Base-by-base conservation (phyloP, 768 basidiomycete genomes). In the Neoboletus subvelutipes region DNA sequence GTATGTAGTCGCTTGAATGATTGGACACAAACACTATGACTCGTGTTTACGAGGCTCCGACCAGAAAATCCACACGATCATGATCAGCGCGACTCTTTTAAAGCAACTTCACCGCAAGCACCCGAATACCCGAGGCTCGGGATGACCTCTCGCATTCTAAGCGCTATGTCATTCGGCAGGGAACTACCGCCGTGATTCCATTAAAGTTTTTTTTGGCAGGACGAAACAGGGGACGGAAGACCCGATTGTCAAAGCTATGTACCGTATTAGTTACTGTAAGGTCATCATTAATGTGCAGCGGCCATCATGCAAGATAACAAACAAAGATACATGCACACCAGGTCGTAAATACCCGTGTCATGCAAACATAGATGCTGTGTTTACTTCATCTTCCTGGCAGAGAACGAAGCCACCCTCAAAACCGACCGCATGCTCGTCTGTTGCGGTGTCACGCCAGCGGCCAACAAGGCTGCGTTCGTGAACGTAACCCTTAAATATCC, bases 401-500 rank as follows among this genome's bases (percentile, higher is more conserved):
- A 79, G 73, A 37, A 77, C 74, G 62, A 83, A 83, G 29, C 75
- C 73, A 42, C 82, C 80, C 67, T 80, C 80, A 50, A 73, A 76
- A n/a, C 82, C 82, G n/a, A 75, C 63, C 24, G 64, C 63, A 50
- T 74, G 66, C 18, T 68, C 63, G 26, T 68, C 65, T 1, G 77
- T 82, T 40, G 69, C 68, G 22, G 78, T 81, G 56, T 81, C 81
- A 51, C 82, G 77, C 82, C 82, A 82, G 22, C 80, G 73, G 36
- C 82, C 83, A 37, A 80, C 80, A 39, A 83, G 69, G 64, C 78
- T 82, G 29, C 71, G 67, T 59, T 74, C 75, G 50, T 83, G 75
- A 45, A 83, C 55, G 62, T 83, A 83, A 49, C 82, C 81, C 57
- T 74, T 79, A 51, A 83, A 83, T 50, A 83, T 64, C 79, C 77